Percentiles rank a stretch among this genome's conserved stretches.
phyloP scores from a whole-genome alignment of 2,329 filamentous ascomycete genomes.

The Alternaria brassicicola region DNA sequence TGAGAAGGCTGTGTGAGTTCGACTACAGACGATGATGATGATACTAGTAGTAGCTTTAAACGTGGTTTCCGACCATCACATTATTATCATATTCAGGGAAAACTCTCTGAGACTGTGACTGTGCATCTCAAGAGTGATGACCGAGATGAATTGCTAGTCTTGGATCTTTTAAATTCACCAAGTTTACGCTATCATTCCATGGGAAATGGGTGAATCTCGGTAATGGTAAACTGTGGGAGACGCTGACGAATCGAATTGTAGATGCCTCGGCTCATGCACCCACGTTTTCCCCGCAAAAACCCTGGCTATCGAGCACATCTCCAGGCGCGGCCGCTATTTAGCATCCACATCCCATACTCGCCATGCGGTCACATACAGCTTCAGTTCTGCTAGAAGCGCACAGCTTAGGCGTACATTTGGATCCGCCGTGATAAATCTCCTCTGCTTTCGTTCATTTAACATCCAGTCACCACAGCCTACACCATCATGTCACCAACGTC shows the following conservation, averaged over 20 bases:
- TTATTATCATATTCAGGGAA: not conserved
- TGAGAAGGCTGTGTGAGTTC: not conserved
- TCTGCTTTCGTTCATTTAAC: not conserved
- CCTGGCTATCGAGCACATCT: constrained; percentile 14
- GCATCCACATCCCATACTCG: constrained; percentile 29
- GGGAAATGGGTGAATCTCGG: not conserved
- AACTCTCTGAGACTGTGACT: not conserved
- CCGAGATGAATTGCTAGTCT: not conserved
- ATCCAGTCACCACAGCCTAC: not conserved
- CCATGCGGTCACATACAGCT: constrained; percentile 17
- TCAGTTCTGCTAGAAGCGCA: constrained; percentile 1
- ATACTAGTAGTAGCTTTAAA: not conserved
- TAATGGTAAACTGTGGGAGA: not conserved
- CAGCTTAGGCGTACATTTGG: not conserved
- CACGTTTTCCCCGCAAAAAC: constrained; percentile 25
- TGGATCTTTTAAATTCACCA: not conserved
- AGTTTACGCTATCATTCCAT: not conserved
- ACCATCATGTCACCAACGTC: constrained; percentile 41
- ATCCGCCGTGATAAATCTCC: constrained; percentile 4
- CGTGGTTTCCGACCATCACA: not conserved
- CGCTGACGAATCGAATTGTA: constrained; percentile 20
- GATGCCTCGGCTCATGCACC: constrained; percentile 27
- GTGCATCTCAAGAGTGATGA: not conserved
- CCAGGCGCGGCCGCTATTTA: constrained; percentile 32
- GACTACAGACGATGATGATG: not conserved